Percentiles rank a stretch among this genome's conserved stretches.
Evolutionary conservation across 2,329 filamentous ascomycete genomes (phyloP).

Genomic region (Fusarium beomiforme): DNA sequence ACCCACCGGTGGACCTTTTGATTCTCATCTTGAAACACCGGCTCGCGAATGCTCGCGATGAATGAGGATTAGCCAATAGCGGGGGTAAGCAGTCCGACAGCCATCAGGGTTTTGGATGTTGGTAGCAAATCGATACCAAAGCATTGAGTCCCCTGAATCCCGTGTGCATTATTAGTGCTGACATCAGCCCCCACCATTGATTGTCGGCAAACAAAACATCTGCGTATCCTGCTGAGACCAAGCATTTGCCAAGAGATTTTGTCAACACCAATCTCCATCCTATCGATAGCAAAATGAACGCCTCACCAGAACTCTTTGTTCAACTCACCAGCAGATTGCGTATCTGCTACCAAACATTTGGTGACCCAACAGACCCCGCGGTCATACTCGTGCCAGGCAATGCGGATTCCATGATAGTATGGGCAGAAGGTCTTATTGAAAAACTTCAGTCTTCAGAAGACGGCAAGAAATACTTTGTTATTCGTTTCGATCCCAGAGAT

Average conservation of each 20-base stretch:
- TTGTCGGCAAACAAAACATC: not conserved
- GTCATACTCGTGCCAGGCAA: conserved; percentile 41
- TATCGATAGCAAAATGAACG: conserved; percentile 2
- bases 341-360: conserved; percentile 46
- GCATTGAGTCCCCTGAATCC: not conserved
- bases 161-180: conserved; percentile 7
- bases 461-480: conserved; percentile 22
- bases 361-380: conserved; percentile 37
- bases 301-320: conserved; percentile 41
- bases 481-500: conserved; percentile 41
- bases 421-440: conserved; percentile 31
- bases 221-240: not conserved
- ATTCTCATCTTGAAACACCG: not conserved
- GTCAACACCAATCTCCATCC: not conserved
- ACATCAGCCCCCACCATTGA: not conserved
- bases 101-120: not conserved
- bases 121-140: not conserved
- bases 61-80: not conserved
- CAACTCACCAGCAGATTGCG: conserved; percentile 39
- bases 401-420: conserved; percentile 40
- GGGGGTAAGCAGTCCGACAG: not conserved
- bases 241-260: not conserved
- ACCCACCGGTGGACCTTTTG: fast-evolving
- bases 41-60: not conserved
- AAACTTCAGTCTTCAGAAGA: conserved; percentile 26